These are phyloP conservation scores for Dactylellina sp. DNA, from an alignment of 2,329 filamentous ascomycete genomes.

Conservation along the genomic window DNA sequence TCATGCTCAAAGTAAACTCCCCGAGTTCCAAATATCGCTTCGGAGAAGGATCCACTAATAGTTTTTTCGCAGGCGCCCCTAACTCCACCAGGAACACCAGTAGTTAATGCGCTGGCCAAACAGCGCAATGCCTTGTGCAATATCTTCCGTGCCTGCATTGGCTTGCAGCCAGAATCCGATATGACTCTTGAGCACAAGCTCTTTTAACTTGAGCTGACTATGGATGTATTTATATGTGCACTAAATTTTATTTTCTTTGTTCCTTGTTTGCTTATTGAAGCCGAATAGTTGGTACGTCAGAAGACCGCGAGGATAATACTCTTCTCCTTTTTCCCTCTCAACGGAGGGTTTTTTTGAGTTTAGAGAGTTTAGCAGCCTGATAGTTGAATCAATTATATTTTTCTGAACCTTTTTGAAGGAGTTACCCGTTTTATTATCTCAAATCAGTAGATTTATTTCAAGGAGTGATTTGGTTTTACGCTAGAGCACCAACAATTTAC, in stretches of 20 bases:
- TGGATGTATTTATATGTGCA: too few relatives aligned
- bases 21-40: slow-evolving; percentile 1
- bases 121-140: slow-evolving; percentile 94
- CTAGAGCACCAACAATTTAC: too few relatives aligned
- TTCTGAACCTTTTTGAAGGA: too few relatives aligned
- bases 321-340: slow-evolving; percentile 11
- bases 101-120: slow-evolving; percentile 95
- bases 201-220: slow-evolving; percentile 69
- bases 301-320: not conserved
- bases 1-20: slow-evolving; percentile 82
- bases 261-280: not conserved
- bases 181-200: slow-evolving; percentile 99
- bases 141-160: slow-evolving; percentile 98
- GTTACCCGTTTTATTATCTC: too few relatives aligned
- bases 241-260: not conserved
- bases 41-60: slow-evolving; percentile 15
- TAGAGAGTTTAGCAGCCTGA: slow-evolving; percentile 2
- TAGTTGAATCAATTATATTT: not conserved
- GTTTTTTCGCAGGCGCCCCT: slow-evolving; percentile 77
- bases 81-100: slow-evolving; percentile 92
- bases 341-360: slow-evolving; percentile 10
- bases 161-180: slow-evolving; percentile 95
- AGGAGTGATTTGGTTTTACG: too few relatives aligned
- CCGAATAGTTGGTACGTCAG: too few relatives aligned
- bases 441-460: too few relatives aligned